Evolutionary conservation across 495 filamentous ascomycete genomes (phyloP).

Genomic region (Schizothecium vesticola): DNA sequence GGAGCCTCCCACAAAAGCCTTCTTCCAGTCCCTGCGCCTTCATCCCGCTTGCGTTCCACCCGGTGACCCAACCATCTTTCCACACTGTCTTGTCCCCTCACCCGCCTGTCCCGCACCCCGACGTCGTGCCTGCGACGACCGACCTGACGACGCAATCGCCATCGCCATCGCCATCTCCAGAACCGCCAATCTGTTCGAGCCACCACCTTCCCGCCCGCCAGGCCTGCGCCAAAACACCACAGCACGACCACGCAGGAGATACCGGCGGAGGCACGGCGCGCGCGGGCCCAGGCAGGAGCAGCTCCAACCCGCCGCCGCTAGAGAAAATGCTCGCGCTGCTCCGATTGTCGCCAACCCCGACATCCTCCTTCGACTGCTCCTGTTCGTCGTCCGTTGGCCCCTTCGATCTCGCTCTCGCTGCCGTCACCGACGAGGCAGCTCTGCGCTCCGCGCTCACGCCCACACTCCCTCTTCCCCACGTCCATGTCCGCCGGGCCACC

Average conservation of each 20-base stretch:
- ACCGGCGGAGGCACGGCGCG: neutral
- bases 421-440: too few relatives aligned
- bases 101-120: neutral
- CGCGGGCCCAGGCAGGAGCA: neutral
- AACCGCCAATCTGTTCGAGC: conserved; percentile 1
- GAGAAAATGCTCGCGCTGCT: neutral
- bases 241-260: neutral
- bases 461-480: neutral
- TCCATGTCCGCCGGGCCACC: neutral
- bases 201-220: neutral
- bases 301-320: neutral
- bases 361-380: too few relatives aligned
- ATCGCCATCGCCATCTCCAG: neutral
- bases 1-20: too few relatives aligned
- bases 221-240: neutral
- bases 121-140: neutral
- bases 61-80: too few relatives aligned
- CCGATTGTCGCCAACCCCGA: neutral
- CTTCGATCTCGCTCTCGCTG: too few relatives aligned
- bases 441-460: too few relatives aligned
- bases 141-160: neutral
- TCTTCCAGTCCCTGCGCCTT: neutral
- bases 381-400: too few relatives aligned
- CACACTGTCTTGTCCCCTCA: neutral
- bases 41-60: neutral